These are phyloP conservation scores for Podospora pseudocomata DNA, from an alignment of 495 filamentous ascomycete species.

Conservation along the genomic window DNA sequence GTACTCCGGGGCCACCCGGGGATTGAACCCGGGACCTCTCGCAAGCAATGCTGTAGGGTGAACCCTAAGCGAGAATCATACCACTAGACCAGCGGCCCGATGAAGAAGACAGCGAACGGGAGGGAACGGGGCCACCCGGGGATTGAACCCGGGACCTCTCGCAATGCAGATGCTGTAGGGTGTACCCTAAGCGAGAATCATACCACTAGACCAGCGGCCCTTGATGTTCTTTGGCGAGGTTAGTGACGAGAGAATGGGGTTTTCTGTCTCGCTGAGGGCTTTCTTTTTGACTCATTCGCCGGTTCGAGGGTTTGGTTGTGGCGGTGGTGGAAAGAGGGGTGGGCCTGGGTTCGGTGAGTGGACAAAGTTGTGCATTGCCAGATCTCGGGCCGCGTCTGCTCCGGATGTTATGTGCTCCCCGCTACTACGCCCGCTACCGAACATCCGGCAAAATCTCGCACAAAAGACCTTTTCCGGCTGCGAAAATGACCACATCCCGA, in stretches of 20 bases:
- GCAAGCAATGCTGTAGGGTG: slow-evolving; percentile 13
- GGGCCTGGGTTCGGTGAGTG: not conserved
- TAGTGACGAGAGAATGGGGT: no score
- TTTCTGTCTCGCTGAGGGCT: not conserved
- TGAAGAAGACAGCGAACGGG: no score
- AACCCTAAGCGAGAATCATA: slow-evolving; percentile 22
- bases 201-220: slow-evolving; percentile 24
- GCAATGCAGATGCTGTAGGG: slow-evolving; percentile 12
- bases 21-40: slow-evolving; percentile 24
- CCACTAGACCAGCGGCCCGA: slow-evolving; percentile 23
- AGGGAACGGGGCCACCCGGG: slow-evolving; percentile 13
- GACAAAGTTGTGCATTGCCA: not conserved
- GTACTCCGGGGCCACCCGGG: slow-evolving; percentile 12
- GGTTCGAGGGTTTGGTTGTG: not conserved
- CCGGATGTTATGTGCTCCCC: not conserved
- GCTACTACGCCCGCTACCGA: not conserved
- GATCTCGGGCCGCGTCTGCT: not conserved
- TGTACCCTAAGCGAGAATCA: slow-evolving; percentile 21
- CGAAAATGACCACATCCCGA: not conserved
- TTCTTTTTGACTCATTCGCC: slow-evolving; percentile 5
- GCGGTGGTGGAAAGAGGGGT: not conserved
- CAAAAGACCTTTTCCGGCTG: not conserved
- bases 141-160: slow-evolving; percentile 24
- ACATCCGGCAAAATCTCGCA: not conserved
- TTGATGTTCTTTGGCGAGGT: not conserved